Evolutionary conservation across 2,329 filamentous ascomycete species (phyloP).

Genomic region (Madurella fahalii): DNA sequence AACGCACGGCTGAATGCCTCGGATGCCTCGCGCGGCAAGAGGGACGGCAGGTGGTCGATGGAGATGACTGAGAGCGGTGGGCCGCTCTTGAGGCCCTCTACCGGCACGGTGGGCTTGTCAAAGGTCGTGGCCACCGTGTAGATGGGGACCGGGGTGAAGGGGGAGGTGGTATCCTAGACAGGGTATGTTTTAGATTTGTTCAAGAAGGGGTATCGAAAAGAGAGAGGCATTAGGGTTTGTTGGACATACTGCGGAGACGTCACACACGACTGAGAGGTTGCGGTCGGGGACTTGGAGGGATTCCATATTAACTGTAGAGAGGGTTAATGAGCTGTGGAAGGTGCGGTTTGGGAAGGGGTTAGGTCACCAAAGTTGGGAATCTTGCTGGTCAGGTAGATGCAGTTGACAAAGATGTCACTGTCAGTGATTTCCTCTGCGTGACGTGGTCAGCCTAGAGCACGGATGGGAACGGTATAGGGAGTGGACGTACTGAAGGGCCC

Average conservation of each 20-base stretch:
- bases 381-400: conserved; percentile 73
- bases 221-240: conserved; percentile 47
- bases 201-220: conserved; percentile 17
- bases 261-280: conserved; percentile 74
- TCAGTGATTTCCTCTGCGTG: conserved; percentile 64
- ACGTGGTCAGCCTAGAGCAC: conserved; percentile 6
- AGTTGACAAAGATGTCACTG: conserved; percentile 76
- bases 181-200: not conserved
- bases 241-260: conserved; percentile 68
- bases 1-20: conserved; percentile 64
- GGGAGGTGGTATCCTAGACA: conserved; percentile 23
- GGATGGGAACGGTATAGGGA: not conserved
- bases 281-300: conserved; percentile 64
- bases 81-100: conserved; percentile 48
- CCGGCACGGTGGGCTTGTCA: conserved; percentile 78
- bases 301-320: conserved; percentile 54
- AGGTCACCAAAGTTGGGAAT: conserved; percentile 65
- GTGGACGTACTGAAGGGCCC: conserved; percentile 58
- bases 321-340: not conserved
- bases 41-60: conserved; percentile 79
- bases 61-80: conserved; percentile 74
- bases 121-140: conserved; percentile 65
- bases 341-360: not conserved
- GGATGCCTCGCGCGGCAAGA: conserved; percentile 80
- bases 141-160: conserved; percentile 26